Evolutionary conservation across 129 eudicot genomes (phyloP).

Genomic region (Gnaphalium uliginosum): DNA sequence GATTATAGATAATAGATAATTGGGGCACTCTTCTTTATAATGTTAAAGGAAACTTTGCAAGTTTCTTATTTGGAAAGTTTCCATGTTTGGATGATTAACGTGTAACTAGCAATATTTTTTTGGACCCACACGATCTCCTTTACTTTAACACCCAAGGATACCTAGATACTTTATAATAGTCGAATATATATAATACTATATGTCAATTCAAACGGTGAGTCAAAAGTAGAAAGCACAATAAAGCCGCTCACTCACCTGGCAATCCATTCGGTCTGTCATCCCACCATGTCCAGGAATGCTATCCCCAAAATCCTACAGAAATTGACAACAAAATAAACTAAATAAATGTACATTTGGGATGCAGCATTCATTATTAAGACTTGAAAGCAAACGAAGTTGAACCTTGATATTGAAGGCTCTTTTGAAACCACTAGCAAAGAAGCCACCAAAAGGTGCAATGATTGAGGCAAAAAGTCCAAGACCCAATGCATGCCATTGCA

Average conservation of each 20-base stretch:
- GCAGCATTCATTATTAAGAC: neutral
- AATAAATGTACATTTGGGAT: neutral
- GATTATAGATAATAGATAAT: too few relatives aligned
- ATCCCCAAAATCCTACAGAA: conserved; percentile 84
- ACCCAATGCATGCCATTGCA: conserved; percentile 87
- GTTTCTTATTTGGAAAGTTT: neutral
- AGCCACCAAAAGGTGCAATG: conserved; percentile 98
- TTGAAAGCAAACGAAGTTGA: neutral
- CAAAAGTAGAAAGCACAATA: neutral
- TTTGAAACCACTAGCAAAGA: conserved; percentile 94
- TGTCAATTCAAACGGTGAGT: neutral
- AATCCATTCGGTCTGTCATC: conserved; percentile 95
- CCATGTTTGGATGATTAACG: neutral
- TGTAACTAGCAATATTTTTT: neutral
- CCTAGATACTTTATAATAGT: neutral
- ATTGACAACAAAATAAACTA: neutral
- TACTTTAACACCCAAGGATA: neutral
- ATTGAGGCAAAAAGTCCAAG: conserved; percentile 93
- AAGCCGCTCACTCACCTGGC: conserved; percentile 54
- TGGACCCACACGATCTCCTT: neutral
- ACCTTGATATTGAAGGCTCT: conserved; percentile 95
- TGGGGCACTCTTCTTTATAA: neutral
- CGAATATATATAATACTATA: neutral
- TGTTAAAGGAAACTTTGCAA: neutral
- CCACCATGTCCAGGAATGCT: conserved; percentile 99